Evolutionary conservation across 768 basidiomycete species (phyloP), one percentile per base, ranked within the genome.

Genomic region (Rhodotorula babjevae): DNA sequence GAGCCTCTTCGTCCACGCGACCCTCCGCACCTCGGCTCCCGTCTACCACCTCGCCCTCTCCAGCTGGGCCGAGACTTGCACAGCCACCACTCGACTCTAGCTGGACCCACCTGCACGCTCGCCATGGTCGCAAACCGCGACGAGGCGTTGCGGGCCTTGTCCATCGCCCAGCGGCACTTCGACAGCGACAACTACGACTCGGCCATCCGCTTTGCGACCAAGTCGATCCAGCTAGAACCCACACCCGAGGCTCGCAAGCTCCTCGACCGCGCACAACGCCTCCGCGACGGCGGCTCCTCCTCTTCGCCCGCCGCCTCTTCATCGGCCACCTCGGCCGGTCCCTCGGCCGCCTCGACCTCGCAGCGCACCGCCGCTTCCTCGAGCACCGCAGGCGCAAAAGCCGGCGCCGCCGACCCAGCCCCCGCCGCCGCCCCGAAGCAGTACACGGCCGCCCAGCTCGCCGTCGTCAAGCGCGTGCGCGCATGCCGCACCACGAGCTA

Each of bases 401-500:
- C 36, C 36, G 36, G 5, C n/a, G 42, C 1, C 40, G 1, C 27
- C 61, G 42, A 58, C 5, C 27, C 46, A 16, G 31, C 36, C 9
- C 18, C 27, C 4, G 9, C 19, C 15, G 12, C 44, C 14, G 40
- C 27, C 29, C n/a, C n/a, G 6, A 53, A 19, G 56, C 47, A 55
- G 44, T 95, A 91, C 81, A 95, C 93, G 5, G 81, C 86, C 31
- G 93, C 94, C 77, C 92, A 96, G 80, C 80, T 84, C 27, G 85
- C 86, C 9, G 86, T 94, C 57, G 95, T 98, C 69, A 90, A 90
- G 81, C 84, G 93, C 62, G 90, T 98, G 60, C 85, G 89, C 77
- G 80, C 84, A 44, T 98, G 95, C 84, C 92, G 90, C 81, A 86
- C 88, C 40, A 90, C 91, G 40, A 89, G 90, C 79, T 98, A 95